These are phyloP conservation scores for Carex pumila DNA, from an alignment of 176 grass and related monocot genomes.

Conservation along the genomic window DNA sequence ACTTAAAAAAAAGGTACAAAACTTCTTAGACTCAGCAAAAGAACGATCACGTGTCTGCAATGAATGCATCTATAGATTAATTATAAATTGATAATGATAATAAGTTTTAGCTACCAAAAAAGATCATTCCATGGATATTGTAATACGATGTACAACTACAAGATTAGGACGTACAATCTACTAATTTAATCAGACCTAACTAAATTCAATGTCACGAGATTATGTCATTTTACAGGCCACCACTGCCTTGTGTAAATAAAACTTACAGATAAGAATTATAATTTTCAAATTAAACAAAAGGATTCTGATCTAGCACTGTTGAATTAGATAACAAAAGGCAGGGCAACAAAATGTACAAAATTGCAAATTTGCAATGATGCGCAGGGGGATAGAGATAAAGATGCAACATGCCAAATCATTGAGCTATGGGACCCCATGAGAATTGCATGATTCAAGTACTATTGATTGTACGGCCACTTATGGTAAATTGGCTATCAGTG, in stretches of 20 bases:
- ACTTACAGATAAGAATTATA: not conserved
- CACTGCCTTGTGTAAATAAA: not conserved
- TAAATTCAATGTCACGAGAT: not conserved
- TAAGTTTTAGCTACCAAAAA: not conserved
- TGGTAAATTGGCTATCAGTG: not conserved
- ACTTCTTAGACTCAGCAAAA: not conserved
- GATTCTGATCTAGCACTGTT: not conserved
- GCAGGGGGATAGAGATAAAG: not conserved
- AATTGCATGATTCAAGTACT: conserved; percentile 14
- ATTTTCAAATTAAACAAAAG: not conserved
- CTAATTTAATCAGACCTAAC: not conserved
- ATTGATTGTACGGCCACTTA: not conserved
- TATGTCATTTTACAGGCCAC: not conserved
- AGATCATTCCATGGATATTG: not conserved
- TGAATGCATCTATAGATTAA: not conserved
- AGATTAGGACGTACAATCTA: not conserved
- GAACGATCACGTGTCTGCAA: not conserved
- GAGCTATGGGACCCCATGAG: not conserved
- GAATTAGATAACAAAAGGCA: not conserved
- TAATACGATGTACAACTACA: not conserved
- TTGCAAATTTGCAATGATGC: not conserved
- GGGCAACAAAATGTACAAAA: not conserved
- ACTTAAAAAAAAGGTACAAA: not conserved
- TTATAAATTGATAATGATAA: not conserved
- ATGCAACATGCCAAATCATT: conserved; percentile 4